A percentile compares a stretch with the other conserved stretches of the same genome.
Evolutionary conservation across 2,329 filamentous ascomycete genomes (phyloP).

Genomic region (Ascochyta clinopodiicola): DNA sequence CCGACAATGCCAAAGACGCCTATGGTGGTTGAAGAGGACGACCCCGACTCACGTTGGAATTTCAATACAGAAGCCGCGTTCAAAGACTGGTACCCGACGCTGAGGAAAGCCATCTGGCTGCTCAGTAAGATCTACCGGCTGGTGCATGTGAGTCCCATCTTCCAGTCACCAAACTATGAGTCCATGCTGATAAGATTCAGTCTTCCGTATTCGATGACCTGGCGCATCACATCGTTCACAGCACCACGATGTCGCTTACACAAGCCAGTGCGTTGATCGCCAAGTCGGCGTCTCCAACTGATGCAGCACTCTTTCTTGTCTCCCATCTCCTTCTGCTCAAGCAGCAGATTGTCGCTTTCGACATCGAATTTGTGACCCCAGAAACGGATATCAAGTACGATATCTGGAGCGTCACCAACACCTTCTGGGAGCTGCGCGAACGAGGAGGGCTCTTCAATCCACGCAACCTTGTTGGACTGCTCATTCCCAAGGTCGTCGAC

Average conservation of each 20-base stretch:
- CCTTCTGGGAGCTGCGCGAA: slow-evolving; percentile 71
- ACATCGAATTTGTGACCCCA: slow-evolving; percentile 79
- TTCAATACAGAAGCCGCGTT: slow-evolving; percentile 64
- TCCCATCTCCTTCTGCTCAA: slow-evolving; percentile 95
- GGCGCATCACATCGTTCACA: slow-evolving; percentile 83
- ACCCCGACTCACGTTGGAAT: slow-evolving; percentile 57
- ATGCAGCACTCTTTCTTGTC: slow-evolving; percentile 90
- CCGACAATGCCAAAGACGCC: slow-evolving; percentile 56
- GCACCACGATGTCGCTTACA: slow-evolving; percentile 84
- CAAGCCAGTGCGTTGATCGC: slow-evolving; percentile 76
- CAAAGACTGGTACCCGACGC: slow-evolving; percentile 70
- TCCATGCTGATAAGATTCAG: slow-evolving; percentile 40
- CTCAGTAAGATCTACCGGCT: slow-evolving; percentile 73
- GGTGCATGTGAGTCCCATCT: slow-evolving; percentile 62
- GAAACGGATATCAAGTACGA: slow-evolving; percentile 66
- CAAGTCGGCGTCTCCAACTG: slow-evolving; percentile 67
- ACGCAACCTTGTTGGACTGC: slow-evolving; percentile 65
- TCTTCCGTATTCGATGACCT: slow-evolving; percentile 74
- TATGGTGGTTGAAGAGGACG: slow-evolving; percentile 59
- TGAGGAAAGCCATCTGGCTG: slow-evolving; percentile 71
- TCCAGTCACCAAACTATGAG: background rate
- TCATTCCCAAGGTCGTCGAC: slow-evolving; percentile 70
- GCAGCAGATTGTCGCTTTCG: slow-evolving; percentile 93
- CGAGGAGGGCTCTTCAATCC: slow-evolving; percentile 72
- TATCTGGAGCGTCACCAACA: slow-evolving; percentile 69